A percentile compares a stretch with the other conserved stretches of the same genome.
Evolutionary conservation across 225 moss, liverwort and hornwort species (phyloP).

Genomic region (Pseudisothecium myosuroides): DNA sequence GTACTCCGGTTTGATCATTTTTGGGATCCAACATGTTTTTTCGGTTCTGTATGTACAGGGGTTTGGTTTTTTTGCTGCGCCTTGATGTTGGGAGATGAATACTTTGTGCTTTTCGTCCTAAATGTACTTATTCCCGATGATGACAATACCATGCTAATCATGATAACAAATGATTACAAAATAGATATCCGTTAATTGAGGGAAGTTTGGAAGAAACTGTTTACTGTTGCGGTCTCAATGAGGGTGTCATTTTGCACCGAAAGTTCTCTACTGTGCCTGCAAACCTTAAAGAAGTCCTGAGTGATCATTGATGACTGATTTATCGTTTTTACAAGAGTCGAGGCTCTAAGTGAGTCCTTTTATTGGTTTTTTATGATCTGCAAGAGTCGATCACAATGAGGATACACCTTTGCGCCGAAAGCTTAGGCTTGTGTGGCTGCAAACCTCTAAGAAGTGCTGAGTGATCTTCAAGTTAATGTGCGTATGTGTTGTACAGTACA

Average conservation of each 20-base stretch:
- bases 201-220: not conserved
- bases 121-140: not conserved
- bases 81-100: fast-evolving
- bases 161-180: constrained; percentile 17
- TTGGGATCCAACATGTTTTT: not conserved
- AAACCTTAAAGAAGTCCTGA: constrained; percentile 29
- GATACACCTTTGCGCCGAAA: not conserved
- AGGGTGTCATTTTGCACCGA: not conserved
- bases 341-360: not conserved
- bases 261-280: not conserved
- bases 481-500: too few relatives aligned
- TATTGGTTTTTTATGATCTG: too few relatives aligned
- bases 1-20: not conserved
- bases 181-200: constrained; percentile 35
- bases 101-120: fast-evolving
- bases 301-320: not conserved
- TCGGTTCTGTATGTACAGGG: not conserved
- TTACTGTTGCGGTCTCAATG: not conserved
- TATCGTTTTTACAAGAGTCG: fast-evolving
- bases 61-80: not conserved
- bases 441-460: constrained; percentile 40
- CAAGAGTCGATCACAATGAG: not conserved
- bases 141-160: constrained; percentile 26
- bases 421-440: constrained; percentile 2
- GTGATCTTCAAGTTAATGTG: too few relatives aligned